phyloP scores from a whole-genome alignment of 2,329 filamentous ascomycete species.

The Talaromyces sp. region DNA sequence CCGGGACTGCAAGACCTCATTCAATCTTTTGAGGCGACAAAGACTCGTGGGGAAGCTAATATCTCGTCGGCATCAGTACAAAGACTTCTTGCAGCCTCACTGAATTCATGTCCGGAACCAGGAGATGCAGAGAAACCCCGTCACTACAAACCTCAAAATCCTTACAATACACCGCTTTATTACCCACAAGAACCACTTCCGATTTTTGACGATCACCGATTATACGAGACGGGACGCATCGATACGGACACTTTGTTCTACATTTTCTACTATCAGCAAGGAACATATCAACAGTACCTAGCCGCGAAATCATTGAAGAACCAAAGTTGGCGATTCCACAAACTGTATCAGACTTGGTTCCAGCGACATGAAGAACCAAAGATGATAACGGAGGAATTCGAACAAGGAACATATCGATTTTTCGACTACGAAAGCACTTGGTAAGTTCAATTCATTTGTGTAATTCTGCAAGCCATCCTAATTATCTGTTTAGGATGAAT shows the following conservation, averaged over 20 bases:
- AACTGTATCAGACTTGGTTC: conserved; percentile 99
- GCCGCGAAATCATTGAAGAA: conserved; percentile 96
- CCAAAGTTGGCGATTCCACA: conserved; percentile 98
- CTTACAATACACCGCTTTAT: conserved; percentile 72
- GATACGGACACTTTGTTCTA: conserved; percentile 98
- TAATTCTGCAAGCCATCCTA: neutral
- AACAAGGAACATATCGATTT: conserved; percentile 98
- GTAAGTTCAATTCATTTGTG: conserved; percentile 53
- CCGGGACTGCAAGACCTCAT: conserved; percentile 84
- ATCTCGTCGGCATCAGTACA: conserved; percentile 58
- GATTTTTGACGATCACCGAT: conserved; percentile 83
- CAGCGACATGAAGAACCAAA: conserved; percentile 98
- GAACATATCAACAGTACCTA: conserved; percentile 90
- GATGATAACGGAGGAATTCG: conserved; percentile 96
- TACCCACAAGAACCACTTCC: conserved; percentile 91
- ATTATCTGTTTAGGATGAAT: conserved; percentile 74
- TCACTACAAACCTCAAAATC: conserved; percentile 78
- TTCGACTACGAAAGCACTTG: conserved; percentile 99
- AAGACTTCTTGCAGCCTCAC: conserved; percentile 72
- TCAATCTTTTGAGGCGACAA: conserved; percentile 83
- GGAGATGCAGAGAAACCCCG: conserved; percentile 77
- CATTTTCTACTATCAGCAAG: conserved; percentile 98
- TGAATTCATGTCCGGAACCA: conserved; percentile 69
- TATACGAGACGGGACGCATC: conserved; percentile 73
- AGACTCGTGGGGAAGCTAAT: conserved; percentile 51